These are phyloP conservation scores for Lichtheimia ramosa DNA, from an alignment of 371 early-diverging fungal genomes.

Conservation along the genomic window DNA sequence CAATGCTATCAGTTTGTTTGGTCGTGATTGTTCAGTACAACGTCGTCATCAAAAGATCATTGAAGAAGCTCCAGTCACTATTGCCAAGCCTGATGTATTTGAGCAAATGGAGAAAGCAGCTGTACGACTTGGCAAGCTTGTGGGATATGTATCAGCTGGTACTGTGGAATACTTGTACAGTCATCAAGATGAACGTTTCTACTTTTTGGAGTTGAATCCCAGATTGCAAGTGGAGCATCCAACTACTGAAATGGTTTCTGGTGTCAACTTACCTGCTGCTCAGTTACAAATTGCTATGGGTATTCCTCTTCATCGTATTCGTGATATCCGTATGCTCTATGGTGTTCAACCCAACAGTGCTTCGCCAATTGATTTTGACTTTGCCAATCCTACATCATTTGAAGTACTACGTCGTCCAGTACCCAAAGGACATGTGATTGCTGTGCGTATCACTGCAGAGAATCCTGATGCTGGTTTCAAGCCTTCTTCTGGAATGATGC, in stretches of 20 bases:
- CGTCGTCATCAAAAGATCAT: constrained; percentile 97
- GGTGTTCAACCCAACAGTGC: constrained; percentile 81
- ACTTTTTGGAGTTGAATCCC: constrained; percentile 98
- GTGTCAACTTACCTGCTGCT: constrained; percentile 96
- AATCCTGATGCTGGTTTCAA: constrained; percentile 99
- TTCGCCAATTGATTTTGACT: constrained; percentile 93
- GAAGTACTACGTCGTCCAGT: constrained; percentile 87
- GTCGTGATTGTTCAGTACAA: constrained; percentile 98
- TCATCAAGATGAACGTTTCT: constrained; percentile 82
- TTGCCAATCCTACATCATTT: constrained; percentile 68
- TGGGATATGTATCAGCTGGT: constrained; percentile 96
- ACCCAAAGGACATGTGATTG: constrained; percentile 97
- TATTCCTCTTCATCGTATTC: constrained; percentile 91
- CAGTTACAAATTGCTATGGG: constrained; percentile 98
- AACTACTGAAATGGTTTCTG: constrained; percentile 98
- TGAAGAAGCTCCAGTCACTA: constrained; percentile 95
- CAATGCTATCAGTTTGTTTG: constrained; percentile 96
- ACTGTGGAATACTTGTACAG: constrained; percentile 98
- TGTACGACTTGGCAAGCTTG: constrained; percentile 88
- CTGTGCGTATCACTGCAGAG: constrained; percentile 98
- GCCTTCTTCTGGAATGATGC: constrained; percentile 94
- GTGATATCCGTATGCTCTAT: constrained; percentile 95
- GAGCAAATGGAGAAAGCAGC: constrained; percentile 95
- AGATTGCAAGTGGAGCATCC: constrained; percentile 99
- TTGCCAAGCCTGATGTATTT: constrained; percentile 82